These are phyloP conservation scores for Neurospora sp. DNA, from an alignment of 495 filamentous ascomycete species.

Conservation along the genomic window DNA sequence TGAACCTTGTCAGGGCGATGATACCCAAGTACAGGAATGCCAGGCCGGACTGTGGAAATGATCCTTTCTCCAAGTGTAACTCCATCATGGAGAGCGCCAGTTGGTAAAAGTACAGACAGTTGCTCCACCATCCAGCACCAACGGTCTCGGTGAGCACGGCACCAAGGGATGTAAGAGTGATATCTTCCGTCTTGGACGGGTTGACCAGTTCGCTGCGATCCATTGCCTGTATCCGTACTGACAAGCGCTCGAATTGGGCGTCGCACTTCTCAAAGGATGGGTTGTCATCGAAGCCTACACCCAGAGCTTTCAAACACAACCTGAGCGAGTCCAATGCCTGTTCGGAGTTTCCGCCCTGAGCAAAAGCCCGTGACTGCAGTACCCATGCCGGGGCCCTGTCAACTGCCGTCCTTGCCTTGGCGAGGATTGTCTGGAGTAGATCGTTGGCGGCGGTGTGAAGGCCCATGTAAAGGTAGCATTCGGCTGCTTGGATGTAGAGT, in stretches of 20 bases:
- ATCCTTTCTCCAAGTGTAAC: slow-evolving; percentile 52
- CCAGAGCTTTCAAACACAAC: slow-evolving; percentile 56
- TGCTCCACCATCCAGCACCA: slow-evolving; percentile 75
- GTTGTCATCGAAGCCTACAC: slow-evolving; percentile 49
- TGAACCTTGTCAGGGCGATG: slow-evolving; percentile 63
- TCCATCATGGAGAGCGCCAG: slow-evolving; percentile 62
- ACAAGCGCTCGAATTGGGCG: slow-evolving; percentile 51
- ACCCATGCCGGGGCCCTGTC: slow-evolving; percentile 75
- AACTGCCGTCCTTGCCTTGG: slow-evolving; percentile 51
- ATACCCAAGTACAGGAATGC: slow-evolving; percentile 66
- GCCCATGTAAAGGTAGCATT: slow-evolving; percentile 68
- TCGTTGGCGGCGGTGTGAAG: slow-evolving; percentile 51
- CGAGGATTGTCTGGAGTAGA: slow-evolving; percentile 54
- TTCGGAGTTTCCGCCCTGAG: slow-evolving; percentile 58
- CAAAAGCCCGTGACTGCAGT: slow-evolving; percentile 63
- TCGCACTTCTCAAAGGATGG: slow-evolving; percentile 71
- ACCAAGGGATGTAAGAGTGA: slow-evolving; percentile 53
- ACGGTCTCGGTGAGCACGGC: slow-evolving; percentile 68
- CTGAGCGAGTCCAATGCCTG: slow-evolving; percentile 59
- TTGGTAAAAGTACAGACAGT: slow-evolving; percentile 65
- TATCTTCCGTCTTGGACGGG: slow-evolving; percentile 41
- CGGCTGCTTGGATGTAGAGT: slow-evolving; percentile 64
- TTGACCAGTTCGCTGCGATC: slow-evolving; percentile 45
- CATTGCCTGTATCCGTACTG: slow-evolving; percentile 46
- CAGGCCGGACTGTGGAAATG: slow-evolving; percentile 65